A percentile compares a stretch with the other conserved stretches of the same genome.
Evolutionary conservation across 169 alveolate genomes (phyloP).

Genomic region (Cyclospora cayetanensis): DNA sequence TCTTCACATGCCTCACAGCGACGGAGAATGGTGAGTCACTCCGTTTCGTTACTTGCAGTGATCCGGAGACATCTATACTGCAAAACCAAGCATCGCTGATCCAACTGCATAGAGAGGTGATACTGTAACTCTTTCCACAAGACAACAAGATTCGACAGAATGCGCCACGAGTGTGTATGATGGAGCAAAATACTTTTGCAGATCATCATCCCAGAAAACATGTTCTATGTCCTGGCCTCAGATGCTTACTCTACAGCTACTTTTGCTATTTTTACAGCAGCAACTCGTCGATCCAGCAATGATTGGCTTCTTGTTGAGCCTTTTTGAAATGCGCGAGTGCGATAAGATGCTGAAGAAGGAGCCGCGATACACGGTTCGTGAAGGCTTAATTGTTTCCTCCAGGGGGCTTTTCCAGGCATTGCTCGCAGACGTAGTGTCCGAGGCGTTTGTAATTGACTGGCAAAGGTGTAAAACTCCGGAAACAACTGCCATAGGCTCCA

Average conservation of each 20-base stretch:
- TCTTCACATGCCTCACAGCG: too few relatives aligned
- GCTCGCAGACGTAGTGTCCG: slow-evolving; percentile 17
- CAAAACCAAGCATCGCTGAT: too few relatives aligned
- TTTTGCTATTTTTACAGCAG: slow-evolving; percentile 3
- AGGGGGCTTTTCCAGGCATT: slow-evolving; percentile 58
- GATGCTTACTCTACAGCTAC: neutral
- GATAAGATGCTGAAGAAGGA: neutral
- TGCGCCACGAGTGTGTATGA: too few relatives aligned
- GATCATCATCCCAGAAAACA: too few relatives aligned
- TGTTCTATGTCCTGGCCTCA: neutral
- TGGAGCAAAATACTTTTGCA: too few relatives aligned
- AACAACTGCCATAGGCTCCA: neutral
- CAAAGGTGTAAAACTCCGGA: neutral
- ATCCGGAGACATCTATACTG: too few relatives aligned
- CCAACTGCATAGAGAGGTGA: too few relatives aligned
- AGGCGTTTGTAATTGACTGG: neutral
- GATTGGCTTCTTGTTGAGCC: slow-evolving; percentile 29
- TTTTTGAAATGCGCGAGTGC: neutral
- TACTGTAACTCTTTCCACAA: too few relatives aligned
- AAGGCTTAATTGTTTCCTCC: neutral
- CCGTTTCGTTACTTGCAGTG: too few relatives aligned
- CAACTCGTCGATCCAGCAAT: neutral
- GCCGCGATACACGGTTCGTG: neutral
- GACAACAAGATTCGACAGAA: too few relatives aligned
- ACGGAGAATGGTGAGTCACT: too few relatives aligned